Conservation (phyloP, 768 basidiomycete species). For the Lentinula guzmanii region DNA sequence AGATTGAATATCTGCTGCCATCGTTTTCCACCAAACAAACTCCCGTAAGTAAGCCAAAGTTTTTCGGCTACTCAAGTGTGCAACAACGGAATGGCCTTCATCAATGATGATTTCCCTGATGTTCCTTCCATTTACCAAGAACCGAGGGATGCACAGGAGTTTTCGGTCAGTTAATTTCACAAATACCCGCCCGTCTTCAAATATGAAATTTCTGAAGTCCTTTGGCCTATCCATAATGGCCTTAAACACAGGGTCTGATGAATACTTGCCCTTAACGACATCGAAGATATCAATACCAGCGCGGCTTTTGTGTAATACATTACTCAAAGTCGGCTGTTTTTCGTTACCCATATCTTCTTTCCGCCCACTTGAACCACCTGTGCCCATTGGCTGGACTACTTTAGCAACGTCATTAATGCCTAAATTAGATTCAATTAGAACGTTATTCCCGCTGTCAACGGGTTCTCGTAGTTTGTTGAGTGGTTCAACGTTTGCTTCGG, state of each 20-base stretch:
- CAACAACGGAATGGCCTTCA: slow-evolving; percentile 27
- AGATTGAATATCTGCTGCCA: slow-evolving; percentile 13
- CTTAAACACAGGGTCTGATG: slow-evolving; percentile 11
- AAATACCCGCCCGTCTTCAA: slow-evolving; percentile 8
- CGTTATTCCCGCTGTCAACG: too few species aligned
- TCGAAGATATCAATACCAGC: not conserved
- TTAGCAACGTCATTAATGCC: too few species aligned
- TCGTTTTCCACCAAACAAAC: slow-evolving; percentile 10
- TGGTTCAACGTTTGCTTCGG: too few species aligned
- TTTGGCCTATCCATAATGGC: slow-evolving; percentile 8
- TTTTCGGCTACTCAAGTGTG: slow-evolving; percentile 24
- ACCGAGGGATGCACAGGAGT: slow-evolving; percentile 10
- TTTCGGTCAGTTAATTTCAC: not conserved
- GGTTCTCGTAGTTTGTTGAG: too few species aligned
- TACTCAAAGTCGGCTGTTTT: too few species aligned
- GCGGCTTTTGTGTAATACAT: too few species aligned
- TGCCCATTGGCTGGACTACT: too few species aligned
- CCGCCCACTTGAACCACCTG: too few species aligned
- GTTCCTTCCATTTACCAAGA: not conserved
- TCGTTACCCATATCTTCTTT: too few species aligned
- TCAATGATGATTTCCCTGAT: slow-evolving; percentile 20
- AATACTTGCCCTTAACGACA: not conserved
- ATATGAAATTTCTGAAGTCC: slow-evolving; percentile 10
- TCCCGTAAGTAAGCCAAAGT: slow-evolving; percentile 20
- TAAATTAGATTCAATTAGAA: too few species aligned